Percentiles rank a stretch among this genome's conserved stretches.
These are phyloP conservation scores for Bolboschoenoplectus hybrid DNA, from an alignment of 202 grass and related monocot species.

Conservation along the genomic window DNA sequence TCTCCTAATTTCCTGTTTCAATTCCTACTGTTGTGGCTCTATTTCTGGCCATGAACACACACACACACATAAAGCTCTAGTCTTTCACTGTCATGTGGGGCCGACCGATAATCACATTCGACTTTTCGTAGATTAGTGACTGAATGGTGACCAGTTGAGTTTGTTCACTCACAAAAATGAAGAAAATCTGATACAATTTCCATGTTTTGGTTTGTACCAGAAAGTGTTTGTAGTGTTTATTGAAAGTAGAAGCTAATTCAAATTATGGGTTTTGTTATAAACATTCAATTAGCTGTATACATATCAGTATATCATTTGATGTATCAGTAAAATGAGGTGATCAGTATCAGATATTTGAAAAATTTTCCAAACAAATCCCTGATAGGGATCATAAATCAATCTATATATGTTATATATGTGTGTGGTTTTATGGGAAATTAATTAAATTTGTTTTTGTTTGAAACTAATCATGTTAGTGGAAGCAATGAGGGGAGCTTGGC, in stretches of 20 bases:
- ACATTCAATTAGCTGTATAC: slow-evolving; percentile 2
- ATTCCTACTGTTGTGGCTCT: background rate
- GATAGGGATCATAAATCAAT: background rate
- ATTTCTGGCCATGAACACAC: slow-evolving; percentile 4
- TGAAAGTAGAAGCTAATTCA: too few relatives aligned
- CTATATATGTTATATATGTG: background rate
- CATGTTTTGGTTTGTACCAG: too few relatives aligned
- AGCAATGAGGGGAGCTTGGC: background rate
- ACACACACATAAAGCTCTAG: background rate
- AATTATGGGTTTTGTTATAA: background rate
- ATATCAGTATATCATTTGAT: background rate
- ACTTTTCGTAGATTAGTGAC: background rate
- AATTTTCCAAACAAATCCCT: background rate
- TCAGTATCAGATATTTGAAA: background rate
- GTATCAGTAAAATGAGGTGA: background rate
- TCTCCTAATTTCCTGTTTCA: background rate
- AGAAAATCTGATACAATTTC: too few relatives aligned
- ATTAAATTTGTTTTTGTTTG: background rate
- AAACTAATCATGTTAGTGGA: background rate
- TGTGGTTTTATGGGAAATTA: background rate
- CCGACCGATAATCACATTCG: background rate
- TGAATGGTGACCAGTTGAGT: background rate
- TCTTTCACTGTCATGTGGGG: background rate
- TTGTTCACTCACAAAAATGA: background rate
- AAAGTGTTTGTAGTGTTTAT: too few relatives aligned